These are phyloP conservation scores for Quercus glauca DNA, from an alignment of 306 rosid genomes.

Conservation along the genomic window DNA sequence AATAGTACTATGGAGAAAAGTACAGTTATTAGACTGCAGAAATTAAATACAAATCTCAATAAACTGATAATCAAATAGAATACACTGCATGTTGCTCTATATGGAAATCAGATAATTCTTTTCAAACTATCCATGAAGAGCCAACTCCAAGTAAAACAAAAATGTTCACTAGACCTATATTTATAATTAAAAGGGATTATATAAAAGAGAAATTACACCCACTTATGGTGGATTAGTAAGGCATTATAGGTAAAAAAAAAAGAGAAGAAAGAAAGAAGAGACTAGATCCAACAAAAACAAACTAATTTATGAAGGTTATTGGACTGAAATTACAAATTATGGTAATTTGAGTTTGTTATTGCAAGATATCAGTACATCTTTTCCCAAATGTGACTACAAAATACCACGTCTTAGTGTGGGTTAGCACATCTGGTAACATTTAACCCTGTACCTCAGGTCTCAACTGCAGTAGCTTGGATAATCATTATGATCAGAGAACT, in stretches of 20 bases:
- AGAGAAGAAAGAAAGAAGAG: background rate
- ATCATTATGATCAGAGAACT: background rate
- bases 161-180: no score
- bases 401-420: background rate
- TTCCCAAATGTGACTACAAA: background rate
- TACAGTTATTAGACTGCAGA: background rate
- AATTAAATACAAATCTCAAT: background rate
- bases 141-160: no score
- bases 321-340: no score
- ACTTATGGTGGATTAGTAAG: background rate
- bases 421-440: background rate
- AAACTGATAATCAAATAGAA: background rate
- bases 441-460: background rate
- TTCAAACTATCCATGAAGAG: no score
- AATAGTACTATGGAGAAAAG: background rate
- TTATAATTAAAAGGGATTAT: no score
- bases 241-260: background rate
- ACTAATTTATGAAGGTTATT: no score
- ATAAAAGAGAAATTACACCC: background rate
- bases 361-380: background rate
- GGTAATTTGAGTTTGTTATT: background rate
- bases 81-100: no score
- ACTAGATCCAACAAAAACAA: background rate
- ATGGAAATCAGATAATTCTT: no score
- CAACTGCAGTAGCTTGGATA: background rate